These are phyloP conservation scores for Orobanche coerulescens DNA, from an alignment of 257 asterid genomes.

Conservation along the genomic window DNA sequence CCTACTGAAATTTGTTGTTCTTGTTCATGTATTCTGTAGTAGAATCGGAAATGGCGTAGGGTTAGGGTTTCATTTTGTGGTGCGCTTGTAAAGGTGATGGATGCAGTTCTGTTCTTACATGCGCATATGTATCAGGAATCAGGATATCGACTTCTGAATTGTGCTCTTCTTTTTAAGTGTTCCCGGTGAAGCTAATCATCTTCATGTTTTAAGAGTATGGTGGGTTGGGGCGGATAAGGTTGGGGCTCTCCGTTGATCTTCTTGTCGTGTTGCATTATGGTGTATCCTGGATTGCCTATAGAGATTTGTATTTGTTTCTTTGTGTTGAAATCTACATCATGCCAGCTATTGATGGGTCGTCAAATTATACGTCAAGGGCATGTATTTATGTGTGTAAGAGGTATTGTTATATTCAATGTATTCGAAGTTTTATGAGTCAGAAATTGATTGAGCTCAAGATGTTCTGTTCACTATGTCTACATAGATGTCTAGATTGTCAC, in stretches of 20 bases:
- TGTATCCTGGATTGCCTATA: neutral
- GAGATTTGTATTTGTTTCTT: neutral
- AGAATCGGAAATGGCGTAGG: slow-evolving; percentile 14
- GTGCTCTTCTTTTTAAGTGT: neutral
- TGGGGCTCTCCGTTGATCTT: neutral
- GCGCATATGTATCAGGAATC: neutral
- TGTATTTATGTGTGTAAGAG: neutral
- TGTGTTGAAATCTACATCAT: neutral
- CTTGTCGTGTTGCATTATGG: neutral
- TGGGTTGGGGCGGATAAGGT: neutral
- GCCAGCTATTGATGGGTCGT: neutral
- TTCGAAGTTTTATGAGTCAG: neutral
- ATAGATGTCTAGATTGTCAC: neutral
- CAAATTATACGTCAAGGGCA: neutral
- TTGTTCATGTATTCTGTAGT: slow-evolving; percentile 1
- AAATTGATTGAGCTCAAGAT: neutral
- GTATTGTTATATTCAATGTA: neutral
- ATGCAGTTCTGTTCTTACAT: too few relatives aligned
- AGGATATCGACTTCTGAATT: neutral
- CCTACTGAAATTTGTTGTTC: slow-evolving; percentile 14
- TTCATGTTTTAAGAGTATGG: neutral
- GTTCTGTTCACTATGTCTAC: too few relatives aligned
- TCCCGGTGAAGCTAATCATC: neutral
- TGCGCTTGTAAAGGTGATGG: neutral
- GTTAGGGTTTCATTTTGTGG: slow-evolving; percentile 24